A percentile compares a stretch with the other conserved stretches of the same genome.
These are phyloP conservation scores for Trypanosoma cruzi DNA, from an alignment of 208 protist species.

Conservation along the genomic window DNA sequence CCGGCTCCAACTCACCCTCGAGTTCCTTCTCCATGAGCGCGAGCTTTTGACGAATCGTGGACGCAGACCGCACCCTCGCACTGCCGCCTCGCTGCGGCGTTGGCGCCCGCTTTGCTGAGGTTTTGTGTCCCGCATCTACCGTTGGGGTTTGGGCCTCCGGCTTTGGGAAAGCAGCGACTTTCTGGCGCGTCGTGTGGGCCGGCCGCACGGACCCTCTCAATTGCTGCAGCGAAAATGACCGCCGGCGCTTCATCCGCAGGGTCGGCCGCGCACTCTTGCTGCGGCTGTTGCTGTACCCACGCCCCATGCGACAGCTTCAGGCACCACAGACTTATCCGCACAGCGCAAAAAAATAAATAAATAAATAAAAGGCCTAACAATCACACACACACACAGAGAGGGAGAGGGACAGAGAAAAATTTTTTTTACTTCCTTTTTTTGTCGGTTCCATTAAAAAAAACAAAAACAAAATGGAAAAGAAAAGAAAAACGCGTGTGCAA, in stretches of 20 bases:
- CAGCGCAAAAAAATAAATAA: too few relatives aligned
- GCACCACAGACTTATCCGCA: too few relatives aligned
- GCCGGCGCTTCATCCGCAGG: conserved; percentile 65
- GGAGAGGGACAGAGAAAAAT: conserved; percentile 9
- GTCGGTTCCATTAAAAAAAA: conserved; percentile 4
- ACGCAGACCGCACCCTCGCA: conserved; percentile 22
- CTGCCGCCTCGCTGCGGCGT: conserved; percentile 3
- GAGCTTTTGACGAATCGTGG: conserved; percentile 57
- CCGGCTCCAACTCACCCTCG: conserved; percentile 58
- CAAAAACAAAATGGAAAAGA: conserved; percentile 18
- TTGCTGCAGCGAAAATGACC: conserved; percentile 29
- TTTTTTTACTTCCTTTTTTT: conserved; percentile 1
- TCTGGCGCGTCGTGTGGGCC: conserved; percentile 3
- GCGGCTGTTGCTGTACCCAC: conserved; percentile 81
- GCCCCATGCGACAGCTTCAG: too few relatives aligned
- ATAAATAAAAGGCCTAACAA: conserved; percentile 6
- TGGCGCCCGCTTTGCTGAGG: not conserved
- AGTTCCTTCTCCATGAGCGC: conserved; percentile 57
- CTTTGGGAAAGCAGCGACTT: not conserved
- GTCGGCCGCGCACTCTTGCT: conserved; percentile 80
- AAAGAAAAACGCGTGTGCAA: not conserved
- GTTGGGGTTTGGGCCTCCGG: not conserved
- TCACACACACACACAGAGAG: conserved; percentile 1
- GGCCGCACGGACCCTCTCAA: conserved; percentile 24
- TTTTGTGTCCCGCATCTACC: not conserved